Conservation (phyloP, 768 basidiomycete genomes). For the Lactarius indigo region DNA sequence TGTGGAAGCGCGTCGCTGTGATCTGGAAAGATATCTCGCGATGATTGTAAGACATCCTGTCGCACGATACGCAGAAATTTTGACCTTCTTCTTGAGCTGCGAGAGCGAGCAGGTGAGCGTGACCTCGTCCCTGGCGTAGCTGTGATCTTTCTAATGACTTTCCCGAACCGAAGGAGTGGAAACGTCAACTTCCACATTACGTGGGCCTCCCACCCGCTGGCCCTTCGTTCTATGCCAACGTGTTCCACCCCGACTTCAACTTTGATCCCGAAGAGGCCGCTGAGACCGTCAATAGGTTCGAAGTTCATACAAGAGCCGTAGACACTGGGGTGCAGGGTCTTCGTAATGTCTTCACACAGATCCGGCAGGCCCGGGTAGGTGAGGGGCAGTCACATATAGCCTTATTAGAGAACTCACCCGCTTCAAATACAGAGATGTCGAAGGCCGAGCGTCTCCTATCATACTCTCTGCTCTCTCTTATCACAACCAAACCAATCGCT, state of each 20-base stretch:
- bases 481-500: conserved; percentile 63
- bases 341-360: conserved; percentile 55
- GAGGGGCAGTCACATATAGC: conserved; percentile 23
- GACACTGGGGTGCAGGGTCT: conserved; percentile 67
- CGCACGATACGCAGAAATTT: conserved; percentile 70
- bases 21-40: conserved; percentile 74
- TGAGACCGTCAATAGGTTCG: conserved; percentile 58
- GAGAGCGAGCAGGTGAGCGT: conserved; percentile 67
- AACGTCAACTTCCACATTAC: conserved; percentile 55
- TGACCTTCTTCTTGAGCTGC: conserved; percentile 75
- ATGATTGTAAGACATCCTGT: conserved; percentile 72
- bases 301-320: conserved; percentile 59
- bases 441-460: conserved; percentile 71
- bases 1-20: conserved; percentile 76
- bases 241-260: conserved; percentile 85
- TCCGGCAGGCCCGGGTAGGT: conserved; percentile 70
- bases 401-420: background rate
- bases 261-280: conserved; percentile 69
- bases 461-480: conserved; percentile 68
- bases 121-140: background rate
- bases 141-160: background rate
- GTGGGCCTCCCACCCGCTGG: conserved; percentile 63
- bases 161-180: conserved; percentile 60
- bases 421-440: conserved; percentile 59
- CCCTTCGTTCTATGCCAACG: conserved; percentile 69